Percentiles rank a stretch among this genome's conserved stretches.
These are phyloP conservation scores for Mitragyna speciosa DNA, from an alignment of 257 asterid species.

Conservation along the genomic window DNA sequence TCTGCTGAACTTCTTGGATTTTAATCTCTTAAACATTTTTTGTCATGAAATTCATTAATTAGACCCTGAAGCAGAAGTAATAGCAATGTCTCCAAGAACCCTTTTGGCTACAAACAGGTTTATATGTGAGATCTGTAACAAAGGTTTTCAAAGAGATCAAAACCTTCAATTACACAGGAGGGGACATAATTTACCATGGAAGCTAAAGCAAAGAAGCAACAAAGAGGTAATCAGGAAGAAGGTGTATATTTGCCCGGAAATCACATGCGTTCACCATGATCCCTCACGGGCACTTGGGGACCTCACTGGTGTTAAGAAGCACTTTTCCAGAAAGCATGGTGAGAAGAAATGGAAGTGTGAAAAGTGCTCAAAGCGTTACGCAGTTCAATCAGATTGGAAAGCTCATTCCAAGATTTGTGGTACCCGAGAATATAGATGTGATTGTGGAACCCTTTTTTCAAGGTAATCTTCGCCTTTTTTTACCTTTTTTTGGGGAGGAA, in stretches of 20 bases:
- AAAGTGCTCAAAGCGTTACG: slow-evolving; percentile 67
- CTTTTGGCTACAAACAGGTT: slow-evolving; percentile 72
- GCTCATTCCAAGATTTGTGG: slow-evolving; percentile 85
- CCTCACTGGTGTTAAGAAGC: slow-evolving; percentile 70
- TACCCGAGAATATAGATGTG: slow-evolving; percentile 71
- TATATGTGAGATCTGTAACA: slow-evolving; percentile 71
- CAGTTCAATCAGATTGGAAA: slow-evolving; percentile 80
- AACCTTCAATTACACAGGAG: slow-evolving; percentile 67
- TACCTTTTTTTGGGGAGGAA: too few species aligned
- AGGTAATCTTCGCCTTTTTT: slow-evolving; percentile 34
- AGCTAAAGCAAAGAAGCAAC: slow-evolving; percentile 61
- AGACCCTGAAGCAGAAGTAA: slow-evolving; percentile 78
- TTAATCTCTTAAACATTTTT: not conserved
- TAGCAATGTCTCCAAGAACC: slow-evolving; percentile 58
- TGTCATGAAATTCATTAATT: not conserved
- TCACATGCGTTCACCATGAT: slow-evolving; percentile 68
- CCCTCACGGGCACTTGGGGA: slow-evolving; percentile 67
- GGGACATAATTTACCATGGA: slow-evolving; percentile 80
- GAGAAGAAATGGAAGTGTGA: slow-evolving; percentile 83
- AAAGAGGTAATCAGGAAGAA: slow-evolving; percentile 49
- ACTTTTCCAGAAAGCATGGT: slow-evolving; percentile 65
- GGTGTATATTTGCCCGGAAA: slow-evolving; percentile 66
- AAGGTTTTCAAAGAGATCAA: slow-evolving; percentile 76
- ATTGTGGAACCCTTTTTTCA: slow-evolving; percentile 75
- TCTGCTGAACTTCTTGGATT: not conserved